Percentiles rank a stretch among this genome's conserved stretches.
These are phyloP conservation scores for Neocallimastix lanati DNA, from an alignment of 192 early-diverging fungal genomes.

Conservation along the genomic window DNA sequence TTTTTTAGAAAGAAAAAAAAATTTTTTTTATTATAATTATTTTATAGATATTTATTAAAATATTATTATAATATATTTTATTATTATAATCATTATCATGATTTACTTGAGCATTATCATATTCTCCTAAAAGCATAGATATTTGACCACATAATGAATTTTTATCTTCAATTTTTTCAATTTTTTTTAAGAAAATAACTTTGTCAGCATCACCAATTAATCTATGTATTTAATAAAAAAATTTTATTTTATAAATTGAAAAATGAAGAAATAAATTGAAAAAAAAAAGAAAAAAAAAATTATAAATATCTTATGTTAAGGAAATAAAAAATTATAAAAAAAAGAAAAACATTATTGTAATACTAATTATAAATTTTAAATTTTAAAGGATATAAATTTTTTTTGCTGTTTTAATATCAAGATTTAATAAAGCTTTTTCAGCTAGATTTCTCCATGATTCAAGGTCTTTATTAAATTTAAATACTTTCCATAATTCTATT, in stretches of 20 bases:
- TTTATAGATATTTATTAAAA: too few species aligned
- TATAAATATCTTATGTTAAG: too few species aligned
- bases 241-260: too few species aligned
- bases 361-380: too few species aligned
- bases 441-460: slow-evolving; percentile 24
- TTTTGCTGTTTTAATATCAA: slow-evolving; percentile 23
- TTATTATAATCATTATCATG: neutral
- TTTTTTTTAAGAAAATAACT: slow-evolving; percentile 18
- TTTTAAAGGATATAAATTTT: slow-evolving; percentile 14
- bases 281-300: too few species aligned
- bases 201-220: slow-evolving; percentile 25
- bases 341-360: too few species aligned
- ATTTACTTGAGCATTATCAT: slow-evolving; percentile 18
- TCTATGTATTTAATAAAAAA: slow-evolving; percentile 3
- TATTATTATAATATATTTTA: too few species aligned
- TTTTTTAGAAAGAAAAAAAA: too few species aligned
- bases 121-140: slow-evolving; percentile 18
- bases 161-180: slow-evolving; percentile 18
- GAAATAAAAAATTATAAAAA: too few species aligned
- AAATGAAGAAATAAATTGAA: too few species aligned
- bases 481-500: neutral
- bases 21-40: too few species aligned
- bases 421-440: slow-evolving; percentile 14
- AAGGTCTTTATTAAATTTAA: neutral
- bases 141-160: slow-evolving; percentile 22